Conservation (phyloP, 768 basidiomycete genomes). For the Naganishia kalamii region DNA sequence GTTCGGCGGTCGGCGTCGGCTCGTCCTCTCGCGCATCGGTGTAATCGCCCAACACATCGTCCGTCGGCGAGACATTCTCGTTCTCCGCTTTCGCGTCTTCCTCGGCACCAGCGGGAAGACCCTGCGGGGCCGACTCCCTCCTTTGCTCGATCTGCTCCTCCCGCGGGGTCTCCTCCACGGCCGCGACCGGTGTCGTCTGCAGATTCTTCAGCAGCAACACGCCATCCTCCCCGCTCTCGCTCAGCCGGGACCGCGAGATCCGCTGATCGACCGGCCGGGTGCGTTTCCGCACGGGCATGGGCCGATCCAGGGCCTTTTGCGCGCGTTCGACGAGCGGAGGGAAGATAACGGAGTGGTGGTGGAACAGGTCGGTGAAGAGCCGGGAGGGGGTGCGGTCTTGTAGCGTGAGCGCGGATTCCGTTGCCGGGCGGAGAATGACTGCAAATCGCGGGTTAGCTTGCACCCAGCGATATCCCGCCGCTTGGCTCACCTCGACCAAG, state of each 20-base stretch:
- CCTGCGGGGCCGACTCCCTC: background rate
- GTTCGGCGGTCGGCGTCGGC: background rate
- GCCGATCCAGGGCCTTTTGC: slow-evolving; percentile 79
- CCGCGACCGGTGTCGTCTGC: background rate
- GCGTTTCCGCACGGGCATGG: slow-evolving; percentile 72
- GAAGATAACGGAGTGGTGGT: slow-evolving; percentile 64
- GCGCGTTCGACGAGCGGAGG: slow-evolving; percentile 77
- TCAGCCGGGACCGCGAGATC: slow-evolving; percentile 66
- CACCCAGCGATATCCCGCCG: background rate
- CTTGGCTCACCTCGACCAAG: slow-evolving; percentile 68
- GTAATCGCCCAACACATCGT: background rate
- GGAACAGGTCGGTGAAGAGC: slow-evolving; percentile 77
- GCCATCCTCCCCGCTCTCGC: slow-evolving; percentile 61
- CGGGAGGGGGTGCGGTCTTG: slow-evolving; percentile 82
- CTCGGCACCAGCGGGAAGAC: background rate
- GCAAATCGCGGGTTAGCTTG: background rate
- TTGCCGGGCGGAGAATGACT: slow-evolving; percentile 76
- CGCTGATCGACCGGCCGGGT: slow-evolving; percentile 85
- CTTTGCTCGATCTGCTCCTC: background rate
- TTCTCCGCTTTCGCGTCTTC: background rate
- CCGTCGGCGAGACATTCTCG: slow-evolving; percentile 8
- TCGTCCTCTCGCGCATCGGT: slow-evolving; percentile 5
- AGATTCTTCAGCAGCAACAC: slow-evolving; percentile 58
- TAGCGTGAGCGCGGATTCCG: slow-evolving; percentile 75
- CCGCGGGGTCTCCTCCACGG: background rate